Percentiles rank a stretch among this genome's conserved stretches.
phyloP scores from a whole-genome alignment of 257 asterid genomes.

The Solanum medicagineum region DNA sequence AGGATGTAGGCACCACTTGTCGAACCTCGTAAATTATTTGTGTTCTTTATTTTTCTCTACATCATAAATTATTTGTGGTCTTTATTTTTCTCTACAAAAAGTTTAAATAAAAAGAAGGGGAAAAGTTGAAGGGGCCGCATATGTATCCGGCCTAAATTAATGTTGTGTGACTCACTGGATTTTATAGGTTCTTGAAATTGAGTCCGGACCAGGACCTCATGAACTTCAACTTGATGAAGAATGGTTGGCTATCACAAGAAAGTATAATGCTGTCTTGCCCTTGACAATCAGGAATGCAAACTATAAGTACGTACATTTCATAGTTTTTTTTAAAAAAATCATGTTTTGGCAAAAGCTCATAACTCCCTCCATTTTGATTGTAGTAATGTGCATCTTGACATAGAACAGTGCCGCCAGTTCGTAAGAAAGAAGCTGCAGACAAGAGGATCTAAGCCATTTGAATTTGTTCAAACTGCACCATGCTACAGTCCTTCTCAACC shows the following conservation, averaged over 20 bases:
- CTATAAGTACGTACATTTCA: conserved; percentile 34
- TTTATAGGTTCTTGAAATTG: conserved; percentile 62
- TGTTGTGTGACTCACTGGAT: conserved; percentile 2
- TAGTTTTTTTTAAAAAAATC: not conserved
- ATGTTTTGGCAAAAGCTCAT: not conserved
- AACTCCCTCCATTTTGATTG: conserved; percentile 6
- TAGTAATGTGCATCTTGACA: conserved; percentile 44
- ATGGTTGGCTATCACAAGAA: conserved; percentile 88
- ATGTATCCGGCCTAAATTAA: not conserved
- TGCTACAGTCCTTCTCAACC: conserved; percentile 41
- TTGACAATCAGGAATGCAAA: conserved; percentile 32
- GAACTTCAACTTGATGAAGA: conserved; percentile 90
- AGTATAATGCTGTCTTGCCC: conserved; percentile 63
- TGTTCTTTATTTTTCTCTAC: no score
- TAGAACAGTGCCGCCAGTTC: conserved; percentile 44
- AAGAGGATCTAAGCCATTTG: conserved; percentile 63
- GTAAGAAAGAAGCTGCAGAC: conserved; percentile 38
- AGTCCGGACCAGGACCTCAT: conserved; percentile 67
- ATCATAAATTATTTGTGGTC: no score
- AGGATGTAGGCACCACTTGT: no score
- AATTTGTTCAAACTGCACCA: conserved; percentile 63
- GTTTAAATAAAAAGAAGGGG: not conserved
- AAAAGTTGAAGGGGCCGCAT: not conserved
- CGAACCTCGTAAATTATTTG: no score
- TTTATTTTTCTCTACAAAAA: no score